Conservation (phyloP, 805 yeast species). For the Yarrowia deformans region DNA sequence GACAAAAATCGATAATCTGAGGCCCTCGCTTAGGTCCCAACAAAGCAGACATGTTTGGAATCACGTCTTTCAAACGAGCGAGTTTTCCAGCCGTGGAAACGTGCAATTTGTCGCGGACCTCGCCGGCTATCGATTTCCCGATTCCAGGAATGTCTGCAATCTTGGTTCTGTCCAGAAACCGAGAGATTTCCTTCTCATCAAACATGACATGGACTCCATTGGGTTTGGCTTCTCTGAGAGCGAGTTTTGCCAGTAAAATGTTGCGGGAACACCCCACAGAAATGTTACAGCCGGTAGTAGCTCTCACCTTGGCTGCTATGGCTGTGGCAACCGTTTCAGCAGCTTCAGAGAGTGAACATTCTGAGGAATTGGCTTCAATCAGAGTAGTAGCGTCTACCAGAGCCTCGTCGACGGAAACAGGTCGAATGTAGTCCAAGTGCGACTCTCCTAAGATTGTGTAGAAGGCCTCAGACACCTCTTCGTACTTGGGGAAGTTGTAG, state of each 20-base stretch:
- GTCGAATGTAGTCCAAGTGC: constrained; percentile 61
- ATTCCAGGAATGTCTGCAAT: constrained; percentile 55
- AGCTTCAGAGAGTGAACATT: constrained; percentile 39
- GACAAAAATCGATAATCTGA: constrained; percentile 63
- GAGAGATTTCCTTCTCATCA: constrained; percentile 42
- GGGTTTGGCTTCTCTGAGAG: constrained; percentile 81
- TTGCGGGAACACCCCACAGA: constrained; percentile 82
- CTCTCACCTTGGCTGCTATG: constrained; percentile 55
- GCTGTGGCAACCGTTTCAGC: constrained; percentile 48
- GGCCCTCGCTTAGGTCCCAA: constrained; percentile 77
- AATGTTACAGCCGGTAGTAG: constrained; percentile 65
- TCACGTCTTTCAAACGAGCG: constrained; percentile 47
- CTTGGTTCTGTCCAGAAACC: constrained; percentile 9
- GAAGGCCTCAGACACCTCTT: constrained; percentile 65
- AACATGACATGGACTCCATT: constrained; percentile 60
- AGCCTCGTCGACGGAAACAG: constrained; percentile 93
- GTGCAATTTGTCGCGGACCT: constrained; percentile 53
- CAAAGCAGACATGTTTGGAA: constrained; percentile 52
- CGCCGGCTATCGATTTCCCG: constrained; percentile 54
- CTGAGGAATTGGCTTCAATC: constrained; percentile 34
- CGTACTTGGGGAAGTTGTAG: constrained; percentile 79
- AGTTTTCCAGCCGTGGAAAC: constrained; percentile 54
- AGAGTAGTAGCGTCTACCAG: constrained; percentile 66
- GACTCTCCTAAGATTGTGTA: constrained; percentile 63
- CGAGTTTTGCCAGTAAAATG: constrained; percentile 77